Evolutionary conservation across 257 asterid genomes (phyloP).

Genomic region (Solanum pinnatisectum): DNA sequence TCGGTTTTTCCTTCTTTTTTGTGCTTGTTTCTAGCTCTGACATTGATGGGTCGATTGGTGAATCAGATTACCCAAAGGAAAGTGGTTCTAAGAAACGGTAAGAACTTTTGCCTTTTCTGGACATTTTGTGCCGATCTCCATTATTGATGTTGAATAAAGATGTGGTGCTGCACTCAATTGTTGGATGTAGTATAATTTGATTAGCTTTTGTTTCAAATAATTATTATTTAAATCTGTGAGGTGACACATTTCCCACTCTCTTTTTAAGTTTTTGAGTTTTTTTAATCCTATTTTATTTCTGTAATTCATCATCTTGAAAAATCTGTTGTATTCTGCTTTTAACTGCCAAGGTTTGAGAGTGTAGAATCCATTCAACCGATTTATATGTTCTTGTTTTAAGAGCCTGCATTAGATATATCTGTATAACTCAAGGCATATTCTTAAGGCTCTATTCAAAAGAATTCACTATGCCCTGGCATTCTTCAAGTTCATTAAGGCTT

Average conservation of each 20-base stretch:
- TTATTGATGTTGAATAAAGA: background rate
- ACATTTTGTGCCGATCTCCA: background rate
- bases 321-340: background rate
- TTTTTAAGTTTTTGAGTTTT: background rate
- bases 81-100: slow-evolving; percentile 69
- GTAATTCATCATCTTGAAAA: background rate
- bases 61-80: slow-evolving; percentile 47
- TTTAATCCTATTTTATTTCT: background rate
- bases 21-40: slow-evolving; percentile 36
- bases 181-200: background rate
- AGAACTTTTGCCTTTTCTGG: background rate
- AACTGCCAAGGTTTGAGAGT: background rate
- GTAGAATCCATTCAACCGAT: background rate
- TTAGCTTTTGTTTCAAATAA: background rate
- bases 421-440: background rate
- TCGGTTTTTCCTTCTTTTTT: background rate
- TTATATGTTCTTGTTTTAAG: background rate
- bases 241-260: background rate
- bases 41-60: slow-evolving; percentile 61
- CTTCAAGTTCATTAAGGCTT: background rate
- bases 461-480: background rate
- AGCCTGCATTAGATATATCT: background rate
- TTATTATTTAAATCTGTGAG: background rate
- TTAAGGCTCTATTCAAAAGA: background rate
- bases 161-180: background rate